Percentiles rank a stretch among this genome's conserved stretches.
phyloP scores from a whole-genome alignment of 2,329 filamentous ascomycete genomes.

The Sporothrix protearum region DNA sequence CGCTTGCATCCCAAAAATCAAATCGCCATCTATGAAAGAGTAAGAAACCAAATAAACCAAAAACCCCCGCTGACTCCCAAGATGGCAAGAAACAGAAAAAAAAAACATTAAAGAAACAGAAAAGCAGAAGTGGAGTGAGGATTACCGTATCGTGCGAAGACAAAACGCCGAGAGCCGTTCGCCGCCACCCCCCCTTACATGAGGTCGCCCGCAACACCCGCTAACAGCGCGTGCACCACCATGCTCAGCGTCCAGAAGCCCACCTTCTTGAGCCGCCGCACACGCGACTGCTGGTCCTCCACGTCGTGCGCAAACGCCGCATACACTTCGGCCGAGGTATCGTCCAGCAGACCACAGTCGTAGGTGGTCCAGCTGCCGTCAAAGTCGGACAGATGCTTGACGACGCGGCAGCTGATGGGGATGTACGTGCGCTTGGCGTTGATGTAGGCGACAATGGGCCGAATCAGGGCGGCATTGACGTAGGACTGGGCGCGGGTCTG shows the following conservation, averaged over 20 bases:
- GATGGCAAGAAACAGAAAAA: background rate
- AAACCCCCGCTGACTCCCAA: background rate
- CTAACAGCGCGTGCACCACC: conserved; percentile 87
- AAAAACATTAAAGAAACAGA: background rate
- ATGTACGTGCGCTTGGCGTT: conserved; percentile 95
- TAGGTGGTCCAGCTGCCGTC: conserved; percentile 94
- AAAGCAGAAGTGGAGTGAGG: conserved; percentile 14
- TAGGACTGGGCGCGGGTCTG: conserved; percentile 81
- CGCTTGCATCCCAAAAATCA: conserved; percentile 9
- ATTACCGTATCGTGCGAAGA: background rate
- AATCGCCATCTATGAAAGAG: conserved; percentile 8
- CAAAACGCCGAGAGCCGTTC: background rate
- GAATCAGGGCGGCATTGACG: conserved; percentile 89
- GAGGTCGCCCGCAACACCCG: conserved; percentile 86
- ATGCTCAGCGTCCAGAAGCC: conserved; percentile 94
- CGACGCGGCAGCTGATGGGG: conserved; percentile 87
- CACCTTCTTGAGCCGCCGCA: conserved; percentile 83
- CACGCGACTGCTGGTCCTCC: conserved; percentile 79
- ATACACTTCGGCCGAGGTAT: conserved; percentile 89
- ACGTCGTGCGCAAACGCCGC: conserved; percentile 90
- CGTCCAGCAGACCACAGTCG: conserved; percentile 90
- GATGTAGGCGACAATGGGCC: conserved; percentile 97
- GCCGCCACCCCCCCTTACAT: conserved; percentile 35
- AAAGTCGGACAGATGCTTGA: conserved; percentile 85
- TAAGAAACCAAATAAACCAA: background rate